These are phyloP conservation scores for Brettanomyces naardenensis DNA, from an alignment of 805 yeast genomes.

Conservation along the genomic window DNA sequence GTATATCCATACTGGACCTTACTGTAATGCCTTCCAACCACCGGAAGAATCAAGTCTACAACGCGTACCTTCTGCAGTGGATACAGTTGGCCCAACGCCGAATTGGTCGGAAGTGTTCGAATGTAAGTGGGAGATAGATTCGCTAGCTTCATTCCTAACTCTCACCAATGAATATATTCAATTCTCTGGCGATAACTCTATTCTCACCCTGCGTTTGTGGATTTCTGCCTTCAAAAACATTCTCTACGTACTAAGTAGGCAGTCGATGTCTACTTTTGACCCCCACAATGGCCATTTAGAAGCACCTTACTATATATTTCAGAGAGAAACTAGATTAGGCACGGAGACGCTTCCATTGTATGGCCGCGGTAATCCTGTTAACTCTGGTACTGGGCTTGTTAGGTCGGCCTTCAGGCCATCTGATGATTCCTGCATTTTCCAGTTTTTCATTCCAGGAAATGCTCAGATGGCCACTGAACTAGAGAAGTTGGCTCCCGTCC, in stretches of 20 bases:
- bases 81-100: constrained; percentile 61
- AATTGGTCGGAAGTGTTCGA: constrained; percentile 72
- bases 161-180: constrained; percentile 63
- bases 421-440: constrained; percentile 78
- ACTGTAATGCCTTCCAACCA: constrained; percentile 90
- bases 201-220: constrained; percentile 47
- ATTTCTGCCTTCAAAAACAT: constrained; percentile 45
- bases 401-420: constrained; percentile 83
- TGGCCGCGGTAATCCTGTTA: constrained; percentile 83
- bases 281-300: constrained; percentile 39
- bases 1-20: constrained; percentile 56
- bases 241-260: constrained; percentile 46
- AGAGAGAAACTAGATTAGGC: constrained; percentile 65
- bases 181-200: constrained; percentile 40
- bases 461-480: constrained; percentile 68
- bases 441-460: constrained; percentile 80
- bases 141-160: constrained; percentile 74
- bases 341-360: constrained; percentile 73
- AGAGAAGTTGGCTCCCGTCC: constrained; percentile 22
- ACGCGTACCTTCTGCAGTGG: constrained; percentile 46
- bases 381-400: constrained; percentile 59
- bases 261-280: constrained; percentile 54
- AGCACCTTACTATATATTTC: constrained; percentile 55
- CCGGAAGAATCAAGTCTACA: constrained; percentile 48
- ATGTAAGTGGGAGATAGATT: constrained; percentile 85